Conservation (phyloP, 129 eudicot genomes). For the Tagetes patula region DNA sequence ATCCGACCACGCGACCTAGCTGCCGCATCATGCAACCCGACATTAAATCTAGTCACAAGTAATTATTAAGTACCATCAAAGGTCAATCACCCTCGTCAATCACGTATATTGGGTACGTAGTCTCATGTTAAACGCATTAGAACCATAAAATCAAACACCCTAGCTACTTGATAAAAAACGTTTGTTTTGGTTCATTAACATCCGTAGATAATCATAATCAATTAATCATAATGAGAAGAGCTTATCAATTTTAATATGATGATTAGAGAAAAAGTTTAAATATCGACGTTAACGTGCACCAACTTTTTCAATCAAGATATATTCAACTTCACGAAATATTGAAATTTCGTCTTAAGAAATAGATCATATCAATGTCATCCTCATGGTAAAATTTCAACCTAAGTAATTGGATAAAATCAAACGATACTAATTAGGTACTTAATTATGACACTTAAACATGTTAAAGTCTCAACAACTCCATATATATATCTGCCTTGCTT, state of each 20-base stretch:
- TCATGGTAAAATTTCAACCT: background rate
- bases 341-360: background rate
- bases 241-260: background rate
- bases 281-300: background rate
- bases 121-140: background rate
- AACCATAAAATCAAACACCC: background rate
- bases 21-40: too few relatives aligned
- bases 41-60: background rate
- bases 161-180: background rate
- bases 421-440: background rate
- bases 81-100: background rate
- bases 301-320: background rate
- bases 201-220: background rate
- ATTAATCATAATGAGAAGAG: background rate
- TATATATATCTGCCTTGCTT: background rate
- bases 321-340: too few relatives aligned
- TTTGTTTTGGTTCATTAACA: background rate
- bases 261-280: background rate
- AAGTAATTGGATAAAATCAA: background rate
- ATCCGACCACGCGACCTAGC: too few relatives aligned
- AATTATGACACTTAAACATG: background rate
- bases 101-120: background rate
- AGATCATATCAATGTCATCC: background rate
- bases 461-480: conserved; percentile 8
- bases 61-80: background rate